Conservation (phyloP, 768 basidiomycete genomes). For the Trametes cubensis region DNA sequence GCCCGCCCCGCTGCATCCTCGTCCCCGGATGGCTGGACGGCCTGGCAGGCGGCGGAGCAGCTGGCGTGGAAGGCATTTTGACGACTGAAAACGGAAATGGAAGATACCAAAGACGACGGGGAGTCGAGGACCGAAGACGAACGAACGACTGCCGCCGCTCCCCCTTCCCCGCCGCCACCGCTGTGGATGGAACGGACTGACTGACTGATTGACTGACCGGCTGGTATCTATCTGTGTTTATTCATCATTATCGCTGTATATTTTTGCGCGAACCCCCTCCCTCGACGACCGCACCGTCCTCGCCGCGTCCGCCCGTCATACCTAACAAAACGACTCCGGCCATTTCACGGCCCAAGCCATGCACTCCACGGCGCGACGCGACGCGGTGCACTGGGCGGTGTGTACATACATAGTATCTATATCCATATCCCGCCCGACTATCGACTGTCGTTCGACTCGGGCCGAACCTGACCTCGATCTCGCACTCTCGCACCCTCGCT, state of each 20-base stretch:
- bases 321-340: background rate
- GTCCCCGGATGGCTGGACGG: no score
- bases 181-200: background rate
- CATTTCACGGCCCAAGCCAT: no score
- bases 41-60: no score
- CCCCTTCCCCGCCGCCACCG: background rate
- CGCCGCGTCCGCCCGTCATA: background rate
- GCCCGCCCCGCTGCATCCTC: no score
- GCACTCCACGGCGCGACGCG: no score
- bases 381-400: no score
- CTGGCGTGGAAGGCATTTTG: no score
- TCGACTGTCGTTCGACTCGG: no score
- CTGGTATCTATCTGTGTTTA: conserved; percentile 25
- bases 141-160: background rate
- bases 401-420: background rate
- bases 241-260: conserved; percentile 26
- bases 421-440: background rate
- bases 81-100: no score
- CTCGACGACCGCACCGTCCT: background rate
- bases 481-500: background rate
- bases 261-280: background rate
- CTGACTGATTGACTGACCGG: background rate
- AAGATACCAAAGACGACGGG: no score
- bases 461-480: background rate
- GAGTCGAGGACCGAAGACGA: background rate